Percentiles rank a stretch among this genome's conserved stretches.
Conservation (phyloP, 495 filamentous ascomycete species). For the Geopyxis carbonaria region DNA sequence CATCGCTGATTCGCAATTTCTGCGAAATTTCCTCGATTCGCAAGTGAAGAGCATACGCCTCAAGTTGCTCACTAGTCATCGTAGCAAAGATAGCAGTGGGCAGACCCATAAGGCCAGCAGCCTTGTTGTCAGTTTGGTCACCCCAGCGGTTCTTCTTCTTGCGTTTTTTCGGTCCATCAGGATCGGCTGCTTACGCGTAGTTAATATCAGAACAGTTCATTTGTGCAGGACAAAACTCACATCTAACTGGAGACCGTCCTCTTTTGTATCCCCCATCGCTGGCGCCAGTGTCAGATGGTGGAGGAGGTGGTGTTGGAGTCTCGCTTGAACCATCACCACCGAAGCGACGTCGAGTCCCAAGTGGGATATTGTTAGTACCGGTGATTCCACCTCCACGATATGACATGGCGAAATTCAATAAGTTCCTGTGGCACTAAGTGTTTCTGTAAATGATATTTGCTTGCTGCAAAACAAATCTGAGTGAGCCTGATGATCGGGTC, state of each 20-base stretch:
- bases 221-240: slow-evolving; percentile 7
- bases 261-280: slow-evolving; percentile 14
- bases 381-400: slow-evolving; percentile 52
- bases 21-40: slow-evolving; percentile 28
- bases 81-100: slow-evolving; percentile 25
- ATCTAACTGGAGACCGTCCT: slow-evolving; percentile 21
- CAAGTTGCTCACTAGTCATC: slow-evolving; percentile 27
- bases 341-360: slow-evolving; percentile 76
- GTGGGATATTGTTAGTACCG: slow-evolving; percentile 93
- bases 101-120: slow-evolving; percentile 76
- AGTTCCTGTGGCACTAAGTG: too few species aligned
- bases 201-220: background rate
- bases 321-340: slow-evolving; percentile 40
- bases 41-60: slow-evolving; percentile 26
- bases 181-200: slow-evolving; percentile 10
- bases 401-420: slow-evolving; percentile 19
- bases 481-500: too few species aligned
- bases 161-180: slow-evolving; percentile 33
- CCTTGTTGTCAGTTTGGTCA: slow-evolving; percentile 93
- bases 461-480: too few species aligned
- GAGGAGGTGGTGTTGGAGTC: slow-evolving; percentile 16
- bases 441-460: too few species aligned
- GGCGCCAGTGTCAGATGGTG: slow-evolving; percentile 8
- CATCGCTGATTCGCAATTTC: slow-evolving; percentile 24
- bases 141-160: slow-evolving; percentile 99